A percentile compares a stretch with the other conserved stretches of the same genome.
Evolutionary conservation across 306 rosid genomes (phyloP).

Genomic region (Hippophae tibetana): DNA sequence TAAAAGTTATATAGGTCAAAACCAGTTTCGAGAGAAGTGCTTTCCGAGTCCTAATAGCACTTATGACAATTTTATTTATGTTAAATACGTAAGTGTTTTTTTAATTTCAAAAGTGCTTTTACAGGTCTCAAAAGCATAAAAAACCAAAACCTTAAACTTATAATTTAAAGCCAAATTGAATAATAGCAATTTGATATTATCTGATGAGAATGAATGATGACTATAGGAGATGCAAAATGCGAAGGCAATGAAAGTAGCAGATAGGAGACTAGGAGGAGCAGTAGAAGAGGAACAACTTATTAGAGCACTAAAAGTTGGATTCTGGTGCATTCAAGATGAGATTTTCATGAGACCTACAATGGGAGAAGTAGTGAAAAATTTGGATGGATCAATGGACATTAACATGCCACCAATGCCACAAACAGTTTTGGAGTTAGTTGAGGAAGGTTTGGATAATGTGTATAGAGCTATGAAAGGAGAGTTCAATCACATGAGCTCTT

Average conservation of each 20-base stretch:
- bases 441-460: constrained; percentile 77
- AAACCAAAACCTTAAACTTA: too few relatives aligned
- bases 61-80: too few relatives aligned
- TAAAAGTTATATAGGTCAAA: too few relatives aligned
- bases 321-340: constrained; percentile 98
- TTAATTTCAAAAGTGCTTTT: too few relatives aligned
- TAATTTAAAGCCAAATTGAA: too few relatives aligned
- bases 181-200: neutral
- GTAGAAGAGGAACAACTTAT: constrained; percentile 62
- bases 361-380: constrained; percentile 89
- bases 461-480: constrained; percentile 88
- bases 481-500: constrained; percentile 62
- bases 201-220: constrained; percentile 1
- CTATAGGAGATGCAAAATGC: constrained; percentile 63
- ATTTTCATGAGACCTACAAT: constrained; percentile 66
- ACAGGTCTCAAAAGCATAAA: too few relatives aligned
- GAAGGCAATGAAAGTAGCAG: constrained; percentile 54
- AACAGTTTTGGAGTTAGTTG: constrained; percentile 65
- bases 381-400: constrained; percentile 55
- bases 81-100: too few relatives aligned
- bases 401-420: constrained; percentile 92
- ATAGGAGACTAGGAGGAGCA: constrained; percentile 60
- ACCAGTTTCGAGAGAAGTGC: too few relatives aligned
- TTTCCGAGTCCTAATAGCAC: too few relatives aligned
- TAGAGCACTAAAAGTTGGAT: constrained; percentile 66